phyloP scores from a whole-genome alignment of 2,329 filamentous ascomycete genomes.

The Coniochaeta sp. region DNA sequence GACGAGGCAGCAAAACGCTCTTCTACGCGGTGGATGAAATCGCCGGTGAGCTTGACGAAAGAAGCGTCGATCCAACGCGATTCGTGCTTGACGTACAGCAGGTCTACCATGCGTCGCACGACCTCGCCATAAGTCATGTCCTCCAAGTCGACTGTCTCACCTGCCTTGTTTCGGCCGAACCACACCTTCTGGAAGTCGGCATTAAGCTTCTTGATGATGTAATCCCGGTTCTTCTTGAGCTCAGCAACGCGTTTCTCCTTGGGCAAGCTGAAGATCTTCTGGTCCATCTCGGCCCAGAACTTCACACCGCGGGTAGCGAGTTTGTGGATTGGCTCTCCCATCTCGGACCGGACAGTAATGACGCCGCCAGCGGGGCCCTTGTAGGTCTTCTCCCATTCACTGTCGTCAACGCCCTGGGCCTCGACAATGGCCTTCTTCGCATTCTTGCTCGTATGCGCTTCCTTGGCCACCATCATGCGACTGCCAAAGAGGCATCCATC shows the following conservation, averaged over 20 bases:
- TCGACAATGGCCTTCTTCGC: constrained; percentile 89
- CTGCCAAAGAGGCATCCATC: constrained; percentile 87
- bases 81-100: constrained; percentile 89
- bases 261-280: constrained; percentile 94
- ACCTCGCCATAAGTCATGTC: constrained; percentile 95
- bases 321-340: constrained; percentile 99
- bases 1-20: constrained; percentile 78
- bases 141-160: constrained; percentile 78
- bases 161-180: constrained; percentile 80
- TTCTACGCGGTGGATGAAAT: constrained; percentile 95
- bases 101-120: constrained; percentile 75
- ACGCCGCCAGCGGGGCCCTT: constrained; percentile 86
- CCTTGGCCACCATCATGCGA: constrained; percentile 92
- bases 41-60: constrained; percentile 74
- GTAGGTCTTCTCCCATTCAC: constrained; percentile 88
- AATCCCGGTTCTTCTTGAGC: constrained; percentile 78
- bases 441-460: constrained; percentile 78
- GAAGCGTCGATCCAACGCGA: constrained; percentile 86
- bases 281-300: constrained; percentile 98
- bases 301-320: constrained; percentile 90
- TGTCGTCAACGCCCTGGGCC: constrained; percentile 73
- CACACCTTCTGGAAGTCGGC: constrained; percentile 96
- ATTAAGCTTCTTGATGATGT: constrained; percentile 94
- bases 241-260: constrained; percentile 88
- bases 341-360: constrained; percentile 94